Evolutionary conservation across 108 stramenopile species (phyloP), one percentile per base, ranked within the genome.

Genomic region (Mayamaea pseudoterrestris): DNA sequence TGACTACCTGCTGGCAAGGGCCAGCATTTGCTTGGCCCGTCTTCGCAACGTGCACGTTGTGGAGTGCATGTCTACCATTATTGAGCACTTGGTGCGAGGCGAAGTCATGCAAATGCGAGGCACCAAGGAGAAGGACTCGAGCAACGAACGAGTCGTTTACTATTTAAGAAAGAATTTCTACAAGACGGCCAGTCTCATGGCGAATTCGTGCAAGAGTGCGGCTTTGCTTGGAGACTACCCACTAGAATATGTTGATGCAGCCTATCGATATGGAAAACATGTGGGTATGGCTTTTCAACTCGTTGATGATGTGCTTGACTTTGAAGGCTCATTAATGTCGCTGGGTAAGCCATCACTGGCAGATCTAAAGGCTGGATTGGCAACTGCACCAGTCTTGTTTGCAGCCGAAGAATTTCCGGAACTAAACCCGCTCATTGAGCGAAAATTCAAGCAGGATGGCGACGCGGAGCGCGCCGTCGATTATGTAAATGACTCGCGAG

Each of bases 281-380:
- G 59, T 95, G n/a, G 98, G 98, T 1, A 90, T 93, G 49, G 94
- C 95, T 11, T 99, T 99, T 54, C 98, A 99, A 51, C 71, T 99
- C 41, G 89, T 99, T 21, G 98, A 99, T 60, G 98, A 99, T 58
- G 89, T 87, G 2, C 69, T 99, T 50, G 98, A 99, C 62, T 99
- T 93, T 57, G 93, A 94, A 56, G 96, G 94, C 3, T 72, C 64
- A 57, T 54, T 74, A 2, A 36, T 60, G 0, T 66, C 69, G 12
- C 63, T 97, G 53, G 98, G 98, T 18, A 99, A 99, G 44, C 93
- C 96, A 12, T 85, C 94, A 0, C 51, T 94, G 53, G 80, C 85
- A 18, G 98, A 99, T 60, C 58, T 97, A 16, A 82, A 67, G 41
- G 80, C 92, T 27, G 98, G 98, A 3, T 57, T 97, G 37, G 92